phyloP scores from a whole-genome alignment of 176 grass and related monocot species.

The Musa itinerans region DNA sequence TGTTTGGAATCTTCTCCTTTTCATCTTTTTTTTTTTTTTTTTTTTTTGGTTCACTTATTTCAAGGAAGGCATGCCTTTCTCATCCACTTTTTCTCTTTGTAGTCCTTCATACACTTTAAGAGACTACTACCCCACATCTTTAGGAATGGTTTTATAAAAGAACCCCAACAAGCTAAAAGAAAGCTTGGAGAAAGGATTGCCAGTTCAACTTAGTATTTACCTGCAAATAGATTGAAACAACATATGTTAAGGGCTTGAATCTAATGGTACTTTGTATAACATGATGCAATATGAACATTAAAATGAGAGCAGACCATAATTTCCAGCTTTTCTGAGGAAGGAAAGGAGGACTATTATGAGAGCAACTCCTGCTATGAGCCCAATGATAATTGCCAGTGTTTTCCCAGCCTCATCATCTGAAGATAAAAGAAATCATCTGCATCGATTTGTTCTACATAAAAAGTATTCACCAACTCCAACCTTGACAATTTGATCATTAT shows the following conservation, averaged over 20 bases:
- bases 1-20: slow-evolving; percentile 50
- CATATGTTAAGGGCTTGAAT: background rate
- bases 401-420: slow-evolving; percentile 50
- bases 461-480: background rate
- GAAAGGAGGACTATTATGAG: slow-evolving; percentile 56
- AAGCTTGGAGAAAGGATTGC: background rate
- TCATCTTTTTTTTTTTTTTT: background rate
- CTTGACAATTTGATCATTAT: background rate
- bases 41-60: too few relatives aligned
- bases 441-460: too few relatives aligned
- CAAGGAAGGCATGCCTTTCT: too few relatives aligned
- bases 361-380: slow-evolving; percentile 44
- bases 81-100: too few relatives aligned
- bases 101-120: too few relatives aligned
- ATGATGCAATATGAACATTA: background rate
- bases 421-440: background rate
- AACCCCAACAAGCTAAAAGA: too few relatives aligned
- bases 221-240: slow-evolving; percentile 28
- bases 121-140: too few relatives aligned
- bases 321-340: slow-evolving; percentile 40
- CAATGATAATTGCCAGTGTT: slow-evolving; percentile 70
- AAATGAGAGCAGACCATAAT: background rate
- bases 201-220: slow-evolving; percentile 42
- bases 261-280: background rate
- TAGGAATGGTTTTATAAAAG: too few relatives aligned